Evolutionary conservation across 2,329 filamentous ascomycete species (phyloP), one percentile per base, ranked within the genome.

Genomic region (Cryphonectria nitschkei): DNA sequence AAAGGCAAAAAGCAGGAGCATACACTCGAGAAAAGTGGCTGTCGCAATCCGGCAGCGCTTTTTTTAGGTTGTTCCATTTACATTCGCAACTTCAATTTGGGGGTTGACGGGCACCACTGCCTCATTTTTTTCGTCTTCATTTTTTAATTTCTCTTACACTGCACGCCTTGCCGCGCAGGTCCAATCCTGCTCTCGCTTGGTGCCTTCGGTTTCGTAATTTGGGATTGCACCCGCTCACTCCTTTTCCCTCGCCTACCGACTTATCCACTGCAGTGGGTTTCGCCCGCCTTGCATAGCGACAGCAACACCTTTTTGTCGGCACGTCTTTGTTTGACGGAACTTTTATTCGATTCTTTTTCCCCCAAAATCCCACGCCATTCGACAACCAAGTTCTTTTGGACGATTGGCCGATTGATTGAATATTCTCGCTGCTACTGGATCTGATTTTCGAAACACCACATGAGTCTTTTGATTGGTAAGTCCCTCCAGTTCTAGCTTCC

Each of bases 391-490:
- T 34, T 63, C 32, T 60, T 34, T 32, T 54, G 43, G 41, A 46
- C 68, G 29, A 52, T 34, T 34, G 37, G n/a, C 43, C 19, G 37
- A 41, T 64, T 46, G 37, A 67, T 63, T 69, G 16, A 63, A 66
- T 63, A 14, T 66, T 66, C 67, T 52, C 56, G 56, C 39, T 43
- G 46, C 56, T 60, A 37, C 41, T 43, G 37, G 50, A 43, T 64
- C 19, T 32, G 13, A 62, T 63, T 69, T 62, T 67, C 69, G 68
- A 68, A 41, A 68, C 66, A 50, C 67, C 67, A 68, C 62, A 70
- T 71, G 71, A 70, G 60, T 73, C 60, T 68, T 50, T 14, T 71
- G 67, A 71, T 71, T 73, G 71, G 71, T 73, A 58, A 69, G 71
- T 73, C 46, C 2, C 0, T 50, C 29, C 54, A 63, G 32, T 50